These are phyloP conservation scores for Kurtzmaniella quercitrusa DNA, from an alignment of 1,139 yeast species.

Conservation along the genomic window DNA sequence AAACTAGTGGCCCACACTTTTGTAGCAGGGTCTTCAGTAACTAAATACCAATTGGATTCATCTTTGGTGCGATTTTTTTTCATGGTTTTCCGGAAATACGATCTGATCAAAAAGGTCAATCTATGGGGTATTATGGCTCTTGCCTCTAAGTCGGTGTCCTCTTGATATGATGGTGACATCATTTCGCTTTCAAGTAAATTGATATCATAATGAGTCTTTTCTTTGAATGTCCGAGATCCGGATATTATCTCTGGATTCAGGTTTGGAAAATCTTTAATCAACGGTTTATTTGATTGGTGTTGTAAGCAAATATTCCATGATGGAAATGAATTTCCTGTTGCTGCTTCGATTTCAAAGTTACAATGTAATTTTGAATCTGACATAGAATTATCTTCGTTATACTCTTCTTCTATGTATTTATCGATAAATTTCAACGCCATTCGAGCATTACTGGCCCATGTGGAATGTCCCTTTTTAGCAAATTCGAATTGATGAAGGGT, in stretches of 20 bases:
- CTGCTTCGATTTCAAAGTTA: not conserved
- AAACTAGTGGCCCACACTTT: slow-evolving; percentile 53
- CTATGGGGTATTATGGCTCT: slow-evolving; percentile 48
- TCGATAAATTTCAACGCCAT: slow-evolving; percentile 56
- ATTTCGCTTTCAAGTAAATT: not conserved
- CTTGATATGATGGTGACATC: slow-evolving; percentile 21
- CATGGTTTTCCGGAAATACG: slow-evolving; percentile 45
- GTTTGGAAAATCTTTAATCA: slow-evolving; percentile 33
- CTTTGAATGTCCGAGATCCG: slow-evolving; percentile 34
- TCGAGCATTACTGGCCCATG: slow-evolving; percentile 53
- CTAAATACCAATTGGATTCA: slow-evolving; percentile 40
- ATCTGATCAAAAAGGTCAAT: slow-evolving; percentile 44
- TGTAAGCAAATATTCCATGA: slow-evolving; percentile 1
- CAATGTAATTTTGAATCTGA: not conserved
- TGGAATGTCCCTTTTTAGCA: slow-evolving; percentile 49
- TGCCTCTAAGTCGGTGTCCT: slow-evolving; percentile 25
- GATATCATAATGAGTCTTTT: slow-evolving; percentile 31
- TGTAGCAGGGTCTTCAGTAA: slow-evolving; percentile 53
- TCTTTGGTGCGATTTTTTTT: slow-evolving; percentile 25
- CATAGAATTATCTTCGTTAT: slow-evolving; percentile 10
- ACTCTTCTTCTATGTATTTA: slow-evolving; percentile 28
- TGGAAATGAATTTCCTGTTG: not conserved
- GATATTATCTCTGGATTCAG: slow-evolving; percentile 28
- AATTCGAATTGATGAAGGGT: slow-evolving; percentile 56
- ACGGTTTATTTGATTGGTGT: slow-evolving; percentile 24